Conservation (phyloP, 1,284 basidiomycete genomes). For the Malassezia nana region DNA sequence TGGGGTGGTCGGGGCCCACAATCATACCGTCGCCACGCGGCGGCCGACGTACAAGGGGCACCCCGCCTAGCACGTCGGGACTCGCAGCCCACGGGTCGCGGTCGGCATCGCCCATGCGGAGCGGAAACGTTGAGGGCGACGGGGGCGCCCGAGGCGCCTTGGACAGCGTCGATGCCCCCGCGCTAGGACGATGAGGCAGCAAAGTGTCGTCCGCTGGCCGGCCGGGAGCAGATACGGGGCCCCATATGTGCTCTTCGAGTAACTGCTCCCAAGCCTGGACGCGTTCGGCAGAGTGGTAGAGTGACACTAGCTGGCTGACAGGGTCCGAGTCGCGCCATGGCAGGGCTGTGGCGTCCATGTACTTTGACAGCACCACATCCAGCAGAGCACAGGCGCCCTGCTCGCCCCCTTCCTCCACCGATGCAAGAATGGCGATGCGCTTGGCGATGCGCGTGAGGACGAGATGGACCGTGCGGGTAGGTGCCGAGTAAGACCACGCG, state of each 20-base stretch:
- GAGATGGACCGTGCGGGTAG: neutral
- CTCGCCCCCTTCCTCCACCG: neutral
- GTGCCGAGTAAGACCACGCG: neutral
- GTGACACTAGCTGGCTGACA: neutral
- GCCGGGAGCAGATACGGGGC: neutral
- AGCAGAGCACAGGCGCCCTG: neutral
- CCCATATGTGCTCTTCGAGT: neutral
- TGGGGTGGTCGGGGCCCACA: slow-evolving; percentile 11
- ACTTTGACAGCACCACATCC: neutral
- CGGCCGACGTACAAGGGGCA: neutral
- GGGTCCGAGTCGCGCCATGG: neutral
- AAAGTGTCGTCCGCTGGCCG: no score
- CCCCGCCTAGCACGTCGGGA: neutral
- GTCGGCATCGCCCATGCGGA: slow-evolving; percentile 10
- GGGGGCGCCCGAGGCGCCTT: neutral
- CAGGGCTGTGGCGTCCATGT: neutral
- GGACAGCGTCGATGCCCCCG: no score
- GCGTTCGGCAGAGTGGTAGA: neutral
- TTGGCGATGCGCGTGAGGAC: neutral
- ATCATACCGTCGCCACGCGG: slow-evolving; percentile 15
- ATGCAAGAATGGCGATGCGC: slow-evolving; percentile 3
- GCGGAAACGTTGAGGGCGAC: neutral
- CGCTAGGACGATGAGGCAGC: no score
- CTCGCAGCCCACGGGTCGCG: slow-evolving; percentile 15
- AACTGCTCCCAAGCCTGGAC: neutral